Base-by-base conservation (phyloP, 345 rosid genomes). In the Rubroshorea leprosula region DNA sequence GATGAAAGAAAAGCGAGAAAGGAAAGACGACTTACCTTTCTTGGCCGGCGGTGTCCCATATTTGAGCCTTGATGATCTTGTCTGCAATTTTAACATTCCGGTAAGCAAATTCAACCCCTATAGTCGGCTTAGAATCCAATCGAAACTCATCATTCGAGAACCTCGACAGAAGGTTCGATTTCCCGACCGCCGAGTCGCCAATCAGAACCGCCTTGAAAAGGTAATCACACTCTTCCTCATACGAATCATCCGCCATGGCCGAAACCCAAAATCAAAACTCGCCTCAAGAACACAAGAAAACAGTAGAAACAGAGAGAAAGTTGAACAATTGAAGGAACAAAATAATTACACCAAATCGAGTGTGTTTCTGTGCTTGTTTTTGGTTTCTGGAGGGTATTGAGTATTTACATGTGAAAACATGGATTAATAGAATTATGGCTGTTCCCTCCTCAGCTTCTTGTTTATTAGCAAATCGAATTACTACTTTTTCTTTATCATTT, bases 31-130 rank as follows among this genome's bases (percentile, higher is more conserved):
- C 41, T 6, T 35, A 89, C 96, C 96, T 83, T 80, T 89, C 96
- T 71, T 89, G 94, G 25, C 96, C 94, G 44, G 96, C 96, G 4
- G 96, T 89, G 68, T 89, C 96, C 96, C 96, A 89, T 56, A 89
- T 78, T 61, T 89, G 96, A 65, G 94, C 85, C 49, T 83, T 89
- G 81, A 89, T 79, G 72, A 83, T 74, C 73, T 89, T 89, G 26
- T 78, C 92, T 4, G 62, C 83, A 5, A 89, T 78, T 23, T 52
- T 71, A 19, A 89, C 75, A 60, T 76, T 86, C 63, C 92, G 69
- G 69, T 82, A 86, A 55, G 95, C 95, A 51, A 89, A 89, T 58
- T 89, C 97, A 47, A 89, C 97, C 0, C 97, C 95, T 6, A 89
- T 89, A 2, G 97, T 90, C 19, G 95, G 95, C 70, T 86, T 90